These are phyloP conservation scores for Saturnispora hagleri DNA, from an alignment of 805 yeast species.

Conservation along the genomic window DNA sequence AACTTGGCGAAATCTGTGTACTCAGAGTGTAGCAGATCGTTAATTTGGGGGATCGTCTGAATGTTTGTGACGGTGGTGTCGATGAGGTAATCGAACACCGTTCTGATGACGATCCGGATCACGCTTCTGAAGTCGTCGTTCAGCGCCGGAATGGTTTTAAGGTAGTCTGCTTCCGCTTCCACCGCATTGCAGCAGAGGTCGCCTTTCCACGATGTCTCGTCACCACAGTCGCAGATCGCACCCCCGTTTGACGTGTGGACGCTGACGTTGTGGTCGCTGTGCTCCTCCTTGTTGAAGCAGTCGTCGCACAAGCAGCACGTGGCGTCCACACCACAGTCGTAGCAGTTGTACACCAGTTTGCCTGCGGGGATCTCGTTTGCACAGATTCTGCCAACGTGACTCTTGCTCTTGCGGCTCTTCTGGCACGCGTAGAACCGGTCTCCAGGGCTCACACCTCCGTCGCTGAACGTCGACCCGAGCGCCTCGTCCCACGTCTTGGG, in stretches of 20 bases:
- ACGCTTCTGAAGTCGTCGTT: slow-evolving; percentile 15
- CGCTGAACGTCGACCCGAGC: slow-evolving; percentile 9
- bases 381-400: slow-evolving; percentile 58
- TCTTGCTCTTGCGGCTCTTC: slow-evolving; percentile 16
- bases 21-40: slow-evolving; percentile 2
- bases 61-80: slow-evolving; percentile 31
- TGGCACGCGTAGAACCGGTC: slow-evolving; percentile 20
- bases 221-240: slow-evolving; percentile 73
- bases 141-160: slow-evolving; percentile 6
- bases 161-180: slow-evolving; percentile 7
- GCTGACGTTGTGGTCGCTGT: slow-evolving; percentile 53
- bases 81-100: slow-evolving; percentile 32
- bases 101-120: slow-evolving; percentile 24
- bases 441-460: slow-evolving; percentile 2
- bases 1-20: neutral
- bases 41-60: slow-evolving; percentile 15
- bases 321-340: slow-evolving; percentile 67
- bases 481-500: slow-evolving; percentile 22
- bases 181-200: slow-evolving; percentile 40
- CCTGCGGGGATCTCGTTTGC: slow-evolving; percentile 52
- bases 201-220: slow-evolving; percentile 50
- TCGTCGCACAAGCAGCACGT: slow-evolving; percentile 69
- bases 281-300: slow-evolving; percentile 66
- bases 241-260: slow-evolving; percentile 41
- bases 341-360: slow-evolving; percentile 64